Evolutionary conservation across 208 protist genomes (phyloP), one percentile per base, ranked within the genome.

Genomic region (Acanthamoeba polyphaga): DNA sequence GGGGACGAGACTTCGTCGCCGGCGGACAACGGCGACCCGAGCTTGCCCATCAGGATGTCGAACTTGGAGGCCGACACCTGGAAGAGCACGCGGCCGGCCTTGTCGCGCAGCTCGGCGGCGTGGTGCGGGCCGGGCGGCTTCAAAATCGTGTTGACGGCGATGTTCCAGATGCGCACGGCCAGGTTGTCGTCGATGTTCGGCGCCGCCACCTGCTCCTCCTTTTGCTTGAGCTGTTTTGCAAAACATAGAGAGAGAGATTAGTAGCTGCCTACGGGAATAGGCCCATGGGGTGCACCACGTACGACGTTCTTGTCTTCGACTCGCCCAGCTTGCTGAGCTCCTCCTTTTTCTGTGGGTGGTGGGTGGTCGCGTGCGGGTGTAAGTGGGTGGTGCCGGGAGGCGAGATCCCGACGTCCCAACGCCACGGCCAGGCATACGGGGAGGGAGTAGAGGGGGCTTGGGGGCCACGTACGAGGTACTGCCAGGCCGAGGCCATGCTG

Each of bases 151-250:
- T 70, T 94, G 32, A 91, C 62, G 29, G 88, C 87, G 53, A 94
- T 84, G 64, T 38, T 32, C 68, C 82, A 87, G 49, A 96, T 92
- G 22, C 74, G 43, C 12, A 82, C 82, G 29, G 95, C 95, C 10
- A 95, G 58, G 4, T 43, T 58, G 49, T 96, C 95, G 10, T 96
- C 95, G 22, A 96, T 66, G 64, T 62, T 70, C 53, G 95, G 95
- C 49, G 95, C 87, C 51, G 93, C 68, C 43, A 96, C 93, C 62
- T 96, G 95, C 85, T 96, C 95, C 55, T 96, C 95, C 60, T 96
- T 96, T 76, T 96, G 91, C 62, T 96, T 96, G 38, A 96, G 78
- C 55, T 82, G 66, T 46, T 34, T 10, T 92, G 27, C 49, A 12
- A 46, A 46, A 62, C 19, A 13, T 1, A 22, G 22, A 62, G 58